phyloP scores from a whole-genome alignment of 306 rosid species.

The Malus fusca region DNA sequence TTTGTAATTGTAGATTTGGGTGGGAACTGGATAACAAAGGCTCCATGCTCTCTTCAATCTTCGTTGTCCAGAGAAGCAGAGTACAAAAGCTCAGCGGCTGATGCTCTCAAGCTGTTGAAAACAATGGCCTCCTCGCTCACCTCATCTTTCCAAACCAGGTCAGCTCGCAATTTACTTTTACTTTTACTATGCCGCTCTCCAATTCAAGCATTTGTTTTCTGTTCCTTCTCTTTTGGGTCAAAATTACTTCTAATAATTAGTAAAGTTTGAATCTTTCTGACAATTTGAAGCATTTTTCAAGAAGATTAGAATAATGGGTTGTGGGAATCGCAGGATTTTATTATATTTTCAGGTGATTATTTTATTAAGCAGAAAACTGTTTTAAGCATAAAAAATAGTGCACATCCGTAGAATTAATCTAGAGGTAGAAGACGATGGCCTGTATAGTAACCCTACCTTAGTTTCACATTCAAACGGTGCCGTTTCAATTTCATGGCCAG shows the following conservation, averaged over 20 bases:
- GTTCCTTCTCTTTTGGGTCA: background rate
- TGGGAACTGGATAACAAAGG: conserved; percentile 4
- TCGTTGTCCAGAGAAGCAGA: too few relatives aligned
- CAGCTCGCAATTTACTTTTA: background rate
- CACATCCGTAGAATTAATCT: background rate
- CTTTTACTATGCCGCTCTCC: background rate
- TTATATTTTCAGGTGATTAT: too few relatives aligned
- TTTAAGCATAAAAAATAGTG: background rate
- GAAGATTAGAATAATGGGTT: background rate
- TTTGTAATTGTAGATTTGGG: background rate
- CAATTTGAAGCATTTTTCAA: background rate
- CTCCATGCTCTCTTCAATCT: too few relatives aligned
- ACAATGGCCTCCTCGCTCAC: too few relatives aligned
- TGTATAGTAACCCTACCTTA: too few relatives aligned
- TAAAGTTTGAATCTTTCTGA: background rate
- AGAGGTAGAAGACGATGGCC: too few relatives aligned
- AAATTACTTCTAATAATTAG: background rate
- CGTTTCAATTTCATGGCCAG: background rate
- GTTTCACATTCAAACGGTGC: too few relatives aligned
- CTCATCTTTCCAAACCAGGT: too few relatives aligned
- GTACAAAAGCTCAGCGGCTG: too few relatives aligned
- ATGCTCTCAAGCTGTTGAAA: too few relatives aligned
- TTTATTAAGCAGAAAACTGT: background rate
- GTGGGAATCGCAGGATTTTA: background rate
- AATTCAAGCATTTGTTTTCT: background rate